Conservation (phyloP, 2,329 filamentous ascomycete genomes). For the Phoma herbarum region DNA sequence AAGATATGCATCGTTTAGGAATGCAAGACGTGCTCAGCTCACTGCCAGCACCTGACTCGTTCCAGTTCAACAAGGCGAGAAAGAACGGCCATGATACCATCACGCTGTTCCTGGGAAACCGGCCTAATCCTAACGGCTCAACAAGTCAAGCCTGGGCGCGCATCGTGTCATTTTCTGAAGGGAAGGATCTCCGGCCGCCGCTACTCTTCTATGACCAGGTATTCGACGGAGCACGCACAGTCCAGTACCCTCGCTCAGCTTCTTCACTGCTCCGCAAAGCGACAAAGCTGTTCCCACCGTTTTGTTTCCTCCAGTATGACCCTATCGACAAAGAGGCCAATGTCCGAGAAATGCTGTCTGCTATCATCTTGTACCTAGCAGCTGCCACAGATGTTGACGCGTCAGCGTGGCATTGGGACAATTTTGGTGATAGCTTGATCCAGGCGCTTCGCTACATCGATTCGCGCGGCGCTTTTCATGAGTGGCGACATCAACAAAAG, state of each 20-base stretch:
- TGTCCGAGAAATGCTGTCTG: slow-evolving; percentile 23
- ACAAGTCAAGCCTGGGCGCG: slow-evolving; percentile 9
- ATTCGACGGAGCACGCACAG: background rate
- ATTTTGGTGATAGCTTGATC: slow-evolving; percentile 13
- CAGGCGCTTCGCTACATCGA: slow-evolving; percentile 19
- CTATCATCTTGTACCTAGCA: slow-evolving; percentile 22
- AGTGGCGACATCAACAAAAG: slow-evolving; percentile 15
- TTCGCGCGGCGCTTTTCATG: slow-evolving; percentile 3
- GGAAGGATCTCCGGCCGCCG: slow-evolving; percentile 1
- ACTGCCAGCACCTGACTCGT: slow-evolving; percentile 5
- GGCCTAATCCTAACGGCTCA: background rate
- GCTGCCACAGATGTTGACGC: slow-evolving; percentile 7
- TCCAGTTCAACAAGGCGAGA: background rate
- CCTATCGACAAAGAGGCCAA: background rate
- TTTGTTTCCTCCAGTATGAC: slow-evolving; percentile 25
- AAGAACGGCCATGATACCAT: background rate
- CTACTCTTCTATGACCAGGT: slow-evolving; percentile 11
- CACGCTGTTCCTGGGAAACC: slow-evolving; percentile 1
- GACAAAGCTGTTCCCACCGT: slow-evolving; percentile 14
- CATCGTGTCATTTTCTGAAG: background rate
- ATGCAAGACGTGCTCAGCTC: slow-evolving; percentile 6
- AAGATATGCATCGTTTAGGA: background rate
- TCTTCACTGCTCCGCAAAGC: slow-evolving; percentile 24
- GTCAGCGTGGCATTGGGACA: slow-evolving; percentile 15
- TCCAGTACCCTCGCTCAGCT: slow-evolving; percentile 14